phyloP scores from a whole-genome alignment of 2,329 filamentous ascomycete genomes.

The Diatrype stigma region DNA sequence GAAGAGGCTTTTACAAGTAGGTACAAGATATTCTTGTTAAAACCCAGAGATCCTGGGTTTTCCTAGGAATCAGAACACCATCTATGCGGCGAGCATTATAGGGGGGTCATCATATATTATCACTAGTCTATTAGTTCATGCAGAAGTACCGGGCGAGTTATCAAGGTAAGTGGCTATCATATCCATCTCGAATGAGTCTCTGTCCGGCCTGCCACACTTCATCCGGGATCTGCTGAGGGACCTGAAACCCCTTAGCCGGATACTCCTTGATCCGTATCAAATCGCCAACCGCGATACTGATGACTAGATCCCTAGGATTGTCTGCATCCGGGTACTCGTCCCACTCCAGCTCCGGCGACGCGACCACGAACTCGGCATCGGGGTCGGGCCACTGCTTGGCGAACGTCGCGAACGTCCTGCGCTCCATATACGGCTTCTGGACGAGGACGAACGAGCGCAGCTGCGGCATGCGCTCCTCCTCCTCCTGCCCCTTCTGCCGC shows the following conservation, averaged over 20 bases:
- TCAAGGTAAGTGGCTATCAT: slow-evolving; percentile 34
- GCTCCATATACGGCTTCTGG: slow-evolving; percentile 47
- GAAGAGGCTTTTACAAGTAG: no score
- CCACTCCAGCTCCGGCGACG: slow-evolving; percentile 36
- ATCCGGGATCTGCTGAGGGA: slow-evolving; percentile 37
- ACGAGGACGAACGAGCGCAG: slow-evolving; percentile 36
- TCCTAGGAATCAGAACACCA: no score
- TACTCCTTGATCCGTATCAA: slow-evolving; percentile 40
- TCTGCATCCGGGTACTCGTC: slow-evolving; percentile 36
- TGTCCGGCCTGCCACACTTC: slow-evolving; percentile 38
- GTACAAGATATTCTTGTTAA: no score
- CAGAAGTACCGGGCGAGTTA: slow-evolving; percentile 11
- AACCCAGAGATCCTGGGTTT: no score
- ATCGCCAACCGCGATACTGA: slow-evolving; percentile 42
- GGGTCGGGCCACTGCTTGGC: slow-evolving; percentile 41
- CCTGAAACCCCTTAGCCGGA: slow-evolving; percentile 39
- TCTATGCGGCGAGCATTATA: no score
- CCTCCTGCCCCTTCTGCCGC: slow-evolving; percentile 14
- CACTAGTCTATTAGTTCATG: no score
- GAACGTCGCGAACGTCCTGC: slow-evolving; percentile 42
- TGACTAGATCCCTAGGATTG: slow-evolving; percentile 38
- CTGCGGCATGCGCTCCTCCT: no score
- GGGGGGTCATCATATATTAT: no score
- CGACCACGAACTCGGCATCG: slow-evolving; percentile 32
- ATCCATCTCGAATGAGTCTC: slow-evolving; percentile 36